These are phyloP conservation scores for Penicillium flavigenum DNA, from an alignment of 495 filamentous ascomycete species.

Conservation along the genomic window DNA sequence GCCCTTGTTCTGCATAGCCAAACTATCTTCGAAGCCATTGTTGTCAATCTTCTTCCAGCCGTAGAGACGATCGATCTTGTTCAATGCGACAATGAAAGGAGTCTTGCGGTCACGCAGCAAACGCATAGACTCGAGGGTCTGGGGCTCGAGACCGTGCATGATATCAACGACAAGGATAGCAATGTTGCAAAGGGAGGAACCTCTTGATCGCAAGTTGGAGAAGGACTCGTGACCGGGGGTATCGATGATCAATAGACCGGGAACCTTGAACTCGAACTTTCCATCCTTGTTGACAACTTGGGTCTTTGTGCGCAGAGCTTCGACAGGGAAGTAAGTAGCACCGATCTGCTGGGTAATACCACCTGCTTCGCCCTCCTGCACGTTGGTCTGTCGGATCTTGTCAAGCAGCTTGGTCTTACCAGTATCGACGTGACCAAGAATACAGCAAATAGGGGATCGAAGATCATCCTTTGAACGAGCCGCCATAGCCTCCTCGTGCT, in stretches of 20 bases:
- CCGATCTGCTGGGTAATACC: constrained; percentile 99
- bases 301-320: constrained; percentile 88
- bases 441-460: constrained; percentile 98
- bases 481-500: constrained; percentile 87
- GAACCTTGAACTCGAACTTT: constrained; percentile 94
- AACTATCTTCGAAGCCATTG: constrained; percentile 93
- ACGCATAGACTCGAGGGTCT: constrained; percentile 96
- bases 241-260: constrained; percentile 95
- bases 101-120: constrained; percentile 91
- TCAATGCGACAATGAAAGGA: constrained; percentile 97
- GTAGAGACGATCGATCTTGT: constrained; percentile 99
- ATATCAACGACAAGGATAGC: constrained; percentile 99
- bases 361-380: constrained; percentile 98
- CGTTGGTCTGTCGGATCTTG: constrained; percentile 98
- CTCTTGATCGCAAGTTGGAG: constrained; percentile 93
- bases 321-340: constrained; percentile 98
- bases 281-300: constrained; percentile 87
- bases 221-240: constrained; percentile 99
- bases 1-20: constrained; percentile 85
- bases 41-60: constrained; percentile 97
- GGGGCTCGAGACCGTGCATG: constrained; percentile 98
- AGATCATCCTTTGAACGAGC: constrained; percentile 92
- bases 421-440: constrained; percentile 99
- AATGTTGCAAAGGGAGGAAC: constrained; percentile 98
- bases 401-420: constrained; percentile 99